Evolutionary conservation across 352 stramenopile genomes (phyloP).

Genomic region (Phytopythium cucurbitacearum): DNA sequence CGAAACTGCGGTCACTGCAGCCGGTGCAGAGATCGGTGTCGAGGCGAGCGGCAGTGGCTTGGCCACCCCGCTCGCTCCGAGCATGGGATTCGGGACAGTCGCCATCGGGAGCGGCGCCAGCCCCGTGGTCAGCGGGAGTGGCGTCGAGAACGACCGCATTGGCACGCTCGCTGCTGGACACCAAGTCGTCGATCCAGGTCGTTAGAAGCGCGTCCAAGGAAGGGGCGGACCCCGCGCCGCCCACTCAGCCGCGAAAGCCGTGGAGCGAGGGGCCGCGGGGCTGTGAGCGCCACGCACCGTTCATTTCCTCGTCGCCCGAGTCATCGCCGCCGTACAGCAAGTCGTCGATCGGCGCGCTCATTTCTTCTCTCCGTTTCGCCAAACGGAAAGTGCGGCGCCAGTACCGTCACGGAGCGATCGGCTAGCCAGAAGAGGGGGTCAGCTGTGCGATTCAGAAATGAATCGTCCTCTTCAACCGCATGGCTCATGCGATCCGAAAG

Average conservation of each 20-base stretch:
- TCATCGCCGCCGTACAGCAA: conserved; percentile 80
- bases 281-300: conserved; percentile 28
- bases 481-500: too few species aligned
- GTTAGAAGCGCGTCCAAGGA: conserved; percentile 5
- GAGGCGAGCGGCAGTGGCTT: conserved; percentile 12
- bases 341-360: conserved; percentile 85
- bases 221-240: neutral
- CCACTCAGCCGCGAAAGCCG: neutral
- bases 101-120: conserved; percentile 5
- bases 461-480: too few species aligned
- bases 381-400: neutral
- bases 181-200: neutral
- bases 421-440: too few species aligned
- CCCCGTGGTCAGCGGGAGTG: conserved; percentile 19
- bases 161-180: conserved; percentile 10
- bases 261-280: conserved; percentile 4
- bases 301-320: conserved; percentile 76
- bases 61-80: neutral
- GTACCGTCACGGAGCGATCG: too few species aligned
- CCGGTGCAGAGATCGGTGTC: conserved; percentile 11
- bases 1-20: too few species aligned
- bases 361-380: conserved; percentile 15
- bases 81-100: neutral
- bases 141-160: conserved; percentile 32
- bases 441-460: too few species aligned